phyloP scores from a whole-genome alignment of 1,284 basidiomycete genomes.

The Hemileia vastatrix region DNA sequence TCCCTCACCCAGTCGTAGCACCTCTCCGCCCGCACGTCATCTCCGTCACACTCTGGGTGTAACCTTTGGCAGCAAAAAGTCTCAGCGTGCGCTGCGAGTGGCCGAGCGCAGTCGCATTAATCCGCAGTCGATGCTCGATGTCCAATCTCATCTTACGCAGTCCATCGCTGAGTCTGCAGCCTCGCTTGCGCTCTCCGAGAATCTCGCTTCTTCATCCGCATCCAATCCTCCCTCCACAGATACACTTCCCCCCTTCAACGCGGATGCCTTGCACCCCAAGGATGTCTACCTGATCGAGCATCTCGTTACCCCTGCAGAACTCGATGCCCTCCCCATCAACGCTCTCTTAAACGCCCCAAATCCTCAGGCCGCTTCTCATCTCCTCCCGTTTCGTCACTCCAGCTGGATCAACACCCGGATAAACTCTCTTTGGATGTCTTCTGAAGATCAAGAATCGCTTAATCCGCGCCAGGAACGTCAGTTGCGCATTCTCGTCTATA shows the following conservation, averaged over 20 bases:
- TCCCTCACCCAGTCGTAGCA: too few species aligned
- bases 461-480: slow-evolving; percentile 5
- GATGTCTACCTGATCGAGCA: slow-evolving; percentile 46
- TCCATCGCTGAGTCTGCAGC: slow-evolving; percentile 62
- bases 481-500: slow-evolving; percentile 11
- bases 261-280: slow-evolving; percentile 29
- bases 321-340: slow-evolving; percentile 50
- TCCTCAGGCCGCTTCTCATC: background rate
- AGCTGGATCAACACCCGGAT: slow-evolving; percentile 61
- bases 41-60: slow-evolving; percentile 75
- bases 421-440: slow-evolving; percentile 36
- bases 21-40: too few species aligned
- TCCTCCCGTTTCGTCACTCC: slow-evolving; percentile 58
- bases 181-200: too few species aligned
- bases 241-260: slow-evolving; percentile 51
- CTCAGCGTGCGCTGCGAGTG: slow-evolving; percentile 69
- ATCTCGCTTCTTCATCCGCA: slow-evolving; percentile 48
- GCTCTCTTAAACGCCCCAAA: background rate
- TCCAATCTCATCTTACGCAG: slow-evolving; percentile 65
- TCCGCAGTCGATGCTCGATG: slow-evolving; percentile 68
- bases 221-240: slow-evolving; percentile 63
- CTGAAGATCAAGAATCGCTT: slow-evolving; percentile 4
- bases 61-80: slow-evolving; percentile 86
- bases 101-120: slow-evolving; percentile 79
- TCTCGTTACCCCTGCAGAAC: slow-evolving; percentile 51